A percentile compares a stretch with the other conserved stretches of the same genome.
phyloP scores from a whole-genome alignment of 1,284 basidiomycete genomes.

The Phlebopus sp. region DNA sequence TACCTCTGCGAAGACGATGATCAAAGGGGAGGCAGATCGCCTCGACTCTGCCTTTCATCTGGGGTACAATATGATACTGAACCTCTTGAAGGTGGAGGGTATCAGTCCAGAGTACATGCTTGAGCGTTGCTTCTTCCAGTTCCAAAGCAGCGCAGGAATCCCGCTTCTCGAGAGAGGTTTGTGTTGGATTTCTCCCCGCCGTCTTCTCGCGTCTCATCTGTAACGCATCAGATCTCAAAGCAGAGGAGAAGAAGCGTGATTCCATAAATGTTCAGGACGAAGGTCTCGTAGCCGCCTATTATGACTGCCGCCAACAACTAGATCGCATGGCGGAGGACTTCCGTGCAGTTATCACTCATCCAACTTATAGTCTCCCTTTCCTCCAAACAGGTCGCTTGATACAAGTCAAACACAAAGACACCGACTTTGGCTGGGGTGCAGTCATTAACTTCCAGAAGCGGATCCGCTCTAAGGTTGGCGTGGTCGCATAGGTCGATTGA shows the following conservation, averaged over 20 bases:
- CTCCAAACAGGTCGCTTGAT: conserved; percentile 90
- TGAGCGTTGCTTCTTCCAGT: conserved; percentile 97
- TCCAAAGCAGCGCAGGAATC: conserved; percentile 90
- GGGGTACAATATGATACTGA: conserved; percentile 99
- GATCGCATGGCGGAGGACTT: conserved; percentile 88
- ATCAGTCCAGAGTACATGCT: conserved; percentile 99
- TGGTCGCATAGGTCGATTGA: not conserved
- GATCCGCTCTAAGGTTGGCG: conserved; percentile 62
- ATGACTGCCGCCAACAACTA: conserved; percentile 87
- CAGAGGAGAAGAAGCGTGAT: conserved; percentile 70
- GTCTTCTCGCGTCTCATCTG: conserved; percentile 7
- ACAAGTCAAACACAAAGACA: conserved; percentile 80
- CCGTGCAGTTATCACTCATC: conserved; percentile 90
- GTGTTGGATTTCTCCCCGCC: conserved; percentile 22
- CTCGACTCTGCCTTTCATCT: conserved; percentile 98
- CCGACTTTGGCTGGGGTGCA: conserved; percentile 96
- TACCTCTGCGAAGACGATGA: conserved; percentile 90
- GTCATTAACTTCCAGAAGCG: conserved; percentile 93
- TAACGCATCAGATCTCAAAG: conserved; percentile 58
- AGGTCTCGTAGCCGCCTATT: conserved; percentile 84
- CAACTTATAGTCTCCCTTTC: conserved; percentile 91
- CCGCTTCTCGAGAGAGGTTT: conserved; percentile 84
- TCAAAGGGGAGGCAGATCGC: conserved; percentile 97
- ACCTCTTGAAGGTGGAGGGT: conserved; percentile 98
- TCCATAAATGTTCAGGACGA: conserved; percentile 81